Percentiles rank a stretch among this genome's conserved stretches.
These are phyloP conservation scores for Termitomyces sp. DNA, from an alignment of 768 basidiomycete genomes.

Conservation along the genomic window DNA sequence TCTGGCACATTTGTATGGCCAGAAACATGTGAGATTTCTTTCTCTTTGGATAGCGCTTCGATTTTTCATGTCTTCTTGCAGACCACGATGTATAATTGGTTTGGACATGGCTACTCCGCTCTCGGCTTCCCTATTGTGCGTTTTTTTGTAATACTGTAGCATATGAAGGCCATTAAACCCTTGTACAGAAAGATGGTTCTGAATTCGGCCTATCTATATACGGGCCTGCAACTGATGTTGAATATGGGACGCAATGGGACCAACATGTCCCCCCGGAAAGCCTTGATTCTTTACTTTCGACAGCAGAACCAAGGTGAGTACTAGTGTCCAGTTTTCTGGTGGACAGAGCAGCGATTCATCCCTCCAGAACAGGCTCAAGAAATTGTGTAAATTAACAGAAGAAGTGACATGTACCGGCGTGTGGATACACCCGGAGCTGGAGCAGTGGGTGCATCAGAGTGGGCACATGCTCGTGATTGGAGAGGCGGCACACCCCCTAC, in stretches of 20 bases:
- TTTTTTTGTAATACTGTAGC: background rate
- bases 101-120: conserved; percentile 31
- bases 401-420: conserved; percentile 35
- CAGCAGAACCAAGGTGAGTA: conserved; percentile 38
- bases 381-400: conserved; percentile 34
- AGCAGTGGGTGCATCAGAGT: conserved; percentile 48
- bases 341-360: background rate
- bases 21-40: conserved; percentile 21
- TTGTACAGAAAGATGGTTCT: conserved; percentile 35
- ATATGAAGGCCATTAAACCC: conserved; percentile 2
- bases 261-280: conserved; percentile 26
- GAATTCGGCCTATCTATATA: conserved; percentile 30
- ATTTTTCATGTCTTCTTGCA: conserved; percentile 9
- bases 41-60: background rate
- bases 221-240: conserved; percentile 23
- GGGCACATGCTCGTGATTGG: conserved; percentile 50
- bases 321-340: background rate
- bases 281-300: conserved; percentile 27
- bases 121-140: conserved; percentile 32
- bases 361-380: conserved; percentile 29
- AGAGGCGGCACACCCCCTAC: conserved; percentile 54
- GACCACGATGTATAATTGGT: conserved; percentile 32
- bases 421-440: conserved; percentile 35
- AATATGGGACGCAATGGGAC: conserved; percentile 26
- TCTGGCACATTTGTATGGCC: conserved; percentile 30